Conservation (phyloP, 2,329 filamentous ascomycete species). For the Teratosphaeria zuluensis region DNA sequence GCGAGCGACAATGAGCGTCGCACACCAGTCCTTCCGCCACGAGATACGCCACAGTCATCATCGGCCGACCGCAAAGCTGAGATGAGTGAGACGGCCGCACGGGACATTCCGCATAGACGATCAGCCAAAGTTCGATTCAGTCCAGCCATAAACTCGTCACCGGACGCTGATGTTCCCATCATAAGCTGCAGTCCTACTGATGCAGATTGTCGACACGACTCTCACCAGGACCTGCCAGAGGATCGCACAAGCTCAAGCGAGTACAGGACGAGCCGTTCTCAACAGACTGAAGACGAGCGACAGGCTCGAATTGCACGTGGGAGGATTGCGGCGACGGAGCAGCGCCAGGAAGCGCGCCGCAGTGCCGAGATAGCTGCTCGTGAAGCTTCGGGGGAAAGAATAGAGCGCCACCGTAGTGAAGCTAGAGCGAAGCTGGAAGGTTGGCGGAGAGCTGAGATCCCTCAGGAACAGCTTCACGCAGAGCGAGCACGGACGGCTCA, state of each 20-base stretch:
- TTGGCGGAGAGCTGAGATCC: background rate
- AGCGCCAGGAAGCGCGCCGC: slow-evolving; percentile 5
- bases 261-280: background rate
- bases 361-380: slow-evolving; percentile 1
- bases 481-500: slow-evolving; percentile 7
- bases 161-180: slow-evolving; percentile 3
- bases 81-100: slow-evolving; percentile 5
- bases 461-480: background rate
- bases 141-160: slow-evolving; percentile 3
- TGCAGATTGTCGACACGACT: slow-evolving; percentile 7
- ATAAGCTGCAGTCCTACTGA: slow-evolving; percentile 9
- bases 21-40: background rate
- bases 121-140: slow-evolving; percentile 1
- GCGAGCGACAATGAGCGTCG: slow-evolving; percentile 11
- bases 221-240: slow-evolving; percentile 6
- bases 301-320: slow-evolving; percentile 8
- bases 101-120: background rate
- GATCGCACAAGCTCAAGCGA: slow-evolving; percentile 1
- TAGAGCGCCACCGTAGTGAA: slow-evolving; percentile 1
- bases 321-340: slow-evolving; percentile 5
- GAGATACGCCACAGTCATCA: slow-evolving; percentile 6
- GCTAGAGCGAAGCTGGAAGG: slow-evolving; percentile 4
- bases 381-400: background rate
- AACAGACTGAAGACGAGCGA: slow-evolving; percentile 4
- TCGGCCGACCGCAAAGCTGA: slow-evolving; percentile 9